phyloP scores from a whole-genome alignment of 2,329 filamentous ascomycete species.

The Thielaviopsis euricoi region DNA sequence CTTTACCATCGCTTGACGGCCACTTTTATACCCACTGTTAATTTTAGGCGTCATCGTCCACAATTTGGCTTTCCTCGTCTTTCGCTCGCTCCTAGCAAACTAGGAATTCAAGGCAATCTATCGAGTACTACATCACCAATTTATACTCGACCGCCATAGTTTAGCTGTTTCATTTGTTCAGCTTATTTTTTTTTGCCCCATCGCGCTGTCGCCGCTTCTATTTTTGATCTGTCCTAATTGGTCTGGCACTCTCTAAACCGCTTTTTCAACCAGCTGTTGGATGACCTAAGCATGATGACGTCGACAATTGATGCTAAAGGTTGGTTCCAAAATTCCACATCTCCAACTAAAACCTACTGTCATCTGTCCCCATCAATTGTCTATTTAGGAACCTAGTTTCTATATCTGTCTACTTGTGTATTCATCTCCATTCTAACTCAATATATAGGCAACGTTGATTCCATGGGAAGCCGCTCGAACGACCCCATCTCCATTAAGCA shows the following conservation, averaged over 20 bases:
- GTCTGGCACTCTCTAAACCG: background rate
- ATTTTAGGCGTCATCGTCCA: background rate
- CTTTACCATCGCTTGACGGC: background rate
- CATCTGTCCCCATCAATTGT: background rate
- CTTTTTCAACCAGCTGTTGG: background rate
- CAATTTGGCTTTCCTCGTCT: background rate
- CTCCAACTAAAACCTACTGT: background rate
- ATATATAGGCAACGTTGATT: background rate
- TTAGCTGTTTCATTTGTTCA: background rate
- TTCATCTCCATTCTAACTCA: background rate
- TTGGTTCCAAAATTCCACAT: background rate
- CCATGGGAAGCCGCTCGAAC: background rate
- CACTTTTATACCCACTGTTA: background rate
- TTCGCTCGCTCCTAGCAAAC: background rate
- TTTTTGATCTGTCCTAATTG: constrained; percentile 1
- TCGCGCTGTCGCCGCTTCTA: background rate
- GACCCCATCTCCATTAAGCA: constrained; percentile 5
- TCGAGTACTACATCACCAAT: background rate
- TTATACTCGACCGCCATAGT: background rate
- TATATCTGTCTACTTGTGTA: background rate
- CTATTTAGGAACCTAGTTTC: background rate
- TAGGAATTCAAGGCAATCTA: background rate
- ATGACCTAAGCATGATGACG: constrained; percentile 9
- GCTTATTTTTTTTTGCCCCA: background rate
- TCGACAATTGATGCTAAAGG: constrained; percentile 5